phyloP scores from a whole-genome alignment of 805 yeast species.

The Komagataella populi region DNA sequence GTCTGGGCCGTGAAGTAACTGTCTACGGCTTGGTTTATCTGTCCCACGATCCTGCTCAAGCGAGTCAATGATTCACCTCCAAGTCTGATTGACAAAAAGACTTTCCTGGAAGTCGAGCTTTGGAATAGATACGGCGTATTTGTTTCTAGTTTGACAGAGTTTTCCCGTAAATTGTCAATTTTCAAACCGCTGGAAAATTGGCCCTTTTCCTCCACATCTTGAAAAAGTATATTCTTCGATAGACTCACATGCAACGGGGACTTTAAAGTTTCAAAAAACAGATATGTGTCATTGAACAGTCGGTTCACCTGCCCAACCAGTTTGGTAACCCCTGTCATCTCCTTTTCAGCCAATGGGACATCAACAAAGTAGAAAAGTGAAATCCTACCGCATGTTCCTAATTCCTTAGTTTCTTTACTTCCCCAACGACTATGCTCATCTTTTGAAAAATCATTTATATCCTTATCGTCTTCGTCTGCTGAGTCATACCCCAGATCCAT shows the following conservation, averaged over 20 bases:
- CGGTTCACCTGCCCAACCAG: neutral
- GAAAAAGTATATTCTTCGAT: neutral
- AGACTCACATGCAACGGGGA: neutral
- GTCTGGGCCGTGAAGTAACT: neutral
- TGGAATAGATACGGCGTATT: neutral
- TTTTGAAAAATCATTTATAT: neutral
- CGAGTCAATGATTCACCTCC: neutral
- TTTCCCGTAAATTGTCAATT: neutral
- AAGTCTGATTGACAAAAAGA: neutral
- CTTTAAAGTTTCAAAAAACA: neutral
- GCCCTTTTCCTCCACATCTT: neutral
- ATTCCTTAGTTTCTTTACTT: neutral
- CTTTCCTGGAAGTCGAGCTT: neutral
- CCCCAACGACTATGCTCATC: neutral
- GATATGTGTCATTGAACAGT: neutral
- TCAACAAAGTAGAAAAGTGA: neutral
- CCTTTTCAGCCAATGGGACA: neutral
- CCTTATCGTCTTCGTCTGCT: neutral
- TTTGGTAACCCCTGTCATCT: neutral
- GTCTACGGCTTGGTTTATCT: neutral
- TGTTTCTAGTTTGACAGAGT: neutral
- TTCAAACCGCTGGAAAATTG: neutral
- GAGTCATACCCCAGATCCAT: neutral
- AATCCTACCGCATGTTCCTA: neutral
- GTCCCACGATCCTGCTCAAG: neutral